Evolutionary conservation across 2,329 filamentous ascomycete species (phyloP).

Genomic region (Xylaria hypoxylon): DNA sequence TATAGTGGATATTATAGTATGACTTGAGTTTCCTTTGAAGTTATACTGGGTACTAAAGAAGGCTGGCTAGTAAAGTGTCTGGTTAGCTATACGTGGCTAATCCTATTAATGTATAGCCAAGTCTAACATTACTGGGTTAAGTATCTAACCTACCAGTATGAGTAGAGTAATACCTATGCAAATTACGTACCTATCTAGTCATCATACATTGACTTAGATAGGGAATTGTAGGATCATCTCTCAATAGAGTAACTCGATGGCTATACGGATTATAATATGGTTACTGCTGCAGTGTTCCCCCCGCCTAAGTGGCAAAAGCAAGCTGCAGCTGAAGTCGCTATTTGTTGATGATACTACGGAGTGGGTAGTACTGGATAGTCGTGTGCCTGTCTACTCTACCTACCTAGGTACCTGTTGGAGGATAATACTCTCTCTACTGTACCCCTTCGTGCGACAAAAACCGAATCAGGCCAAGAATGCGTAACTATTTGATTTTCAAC

Average conservation of each 20-base stretch:
- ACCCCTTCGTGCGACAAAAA: conserved; percentile 12
- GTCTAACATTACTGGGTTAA: no score
- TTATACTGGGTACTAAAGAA: no score
- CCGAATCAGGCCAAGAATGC: conserved; percentile 19
- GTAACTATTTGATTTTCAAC: conserved; percentile 26
- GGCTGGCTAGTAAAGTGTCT: no score
- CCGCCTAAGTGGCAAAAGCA: conserved; percentile 13
- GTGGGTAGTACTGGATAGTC: neutral
- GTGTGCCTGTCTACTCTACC: conserved; percentile 2
- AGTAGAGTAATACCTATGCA: no score
- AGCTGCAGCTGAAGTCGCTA: conserved; percentile 8
- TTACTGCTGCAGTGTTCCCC: neutral
- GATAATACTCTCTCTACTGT: conserved; percentile 5
- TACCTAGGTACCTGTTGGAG: no score
- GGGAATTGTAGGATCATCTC: conserved; percentile 1
- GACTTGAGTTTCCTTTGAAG: no score
- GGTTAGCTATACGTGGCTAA: no score
- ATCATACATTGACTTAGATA: neutral
- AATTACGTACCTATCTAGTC: neutral
- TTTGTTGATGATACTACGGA: conserved; percentile 16
- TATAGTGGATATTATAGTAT: neutral
- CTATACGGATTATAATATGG: neutral
- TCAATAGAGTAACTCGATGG: conserved; percentile 6
- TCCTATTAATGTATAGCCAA: no score
- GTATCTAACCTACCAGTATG: no score